Percentiles rank a stretch among this genome's conserved stretches.
phyloP scores from a whole-genome alignment of 208 protist genomes.

The Leishmania braziliensis region DNA sequence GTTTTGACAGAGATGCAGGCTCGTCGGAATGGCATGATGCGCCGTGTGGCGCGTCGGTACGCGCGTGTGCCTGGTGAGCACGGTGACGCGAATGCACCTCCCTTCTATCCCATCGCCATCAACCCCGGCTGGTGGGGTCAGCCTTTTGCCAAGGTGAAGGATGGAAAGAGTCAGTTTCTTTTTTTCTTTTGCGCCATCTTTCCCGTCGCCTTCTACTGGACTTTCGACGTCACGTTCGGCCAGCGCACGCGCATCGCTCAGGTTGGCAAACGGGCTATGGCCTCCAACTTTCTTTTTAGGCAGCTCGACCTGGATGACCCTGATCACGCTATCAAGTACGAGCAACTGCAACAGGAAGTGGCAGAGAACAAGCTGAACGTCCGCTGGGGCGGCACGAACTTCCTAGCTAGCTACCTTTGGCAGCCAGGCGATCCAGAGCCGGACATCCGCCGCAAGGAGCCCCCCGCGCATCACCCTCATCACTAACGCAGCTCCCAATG shows the following conservation, averaged over 20 bases:
- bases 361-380: conserved; percentile 87
- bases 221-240: conserved; percentile 73
- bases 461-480: conserved; percentile 49
- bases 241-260: conserved; percentile 73
- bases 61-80: conserved; percentile 88
- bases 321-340: conserved; percentile 89
- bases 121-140: conserved; percentile 89
- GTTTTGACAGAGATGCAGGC: conserved; percentile 61
- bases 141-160: conserved; percentile 88
- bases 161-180: conserved; percentile 70
- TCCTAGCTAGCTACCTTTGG: conserved; percentile 90
- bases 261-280: conserved; percentile 79
- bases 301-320: conserved; percentile 88
- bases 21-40: conserved; percentile 84
- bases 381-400: conserved; percentile 89
- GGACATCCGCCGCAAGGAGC: conserved; percentile 82
- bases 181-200: conserved; percentile 71
- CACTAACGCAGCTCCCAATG: not conserved
- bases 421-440: conserved; percentile 86
- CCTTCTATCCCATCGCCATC: conserved; percentile 91
- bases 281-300: conserved; percentile 83
- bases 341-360: conserved; percentile 79
- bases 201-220: conserved; percentile 79
- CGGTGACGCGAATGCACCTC: conserved; percentile 67
- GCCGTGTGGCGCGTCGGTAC: conserved; percentile 80